These are phyloP conservation scores for Penicillium cosmopolitanum DNA, from an alignment of 495 filamentous ascomycete genomes.

Conservation along the genomic window DNA sequence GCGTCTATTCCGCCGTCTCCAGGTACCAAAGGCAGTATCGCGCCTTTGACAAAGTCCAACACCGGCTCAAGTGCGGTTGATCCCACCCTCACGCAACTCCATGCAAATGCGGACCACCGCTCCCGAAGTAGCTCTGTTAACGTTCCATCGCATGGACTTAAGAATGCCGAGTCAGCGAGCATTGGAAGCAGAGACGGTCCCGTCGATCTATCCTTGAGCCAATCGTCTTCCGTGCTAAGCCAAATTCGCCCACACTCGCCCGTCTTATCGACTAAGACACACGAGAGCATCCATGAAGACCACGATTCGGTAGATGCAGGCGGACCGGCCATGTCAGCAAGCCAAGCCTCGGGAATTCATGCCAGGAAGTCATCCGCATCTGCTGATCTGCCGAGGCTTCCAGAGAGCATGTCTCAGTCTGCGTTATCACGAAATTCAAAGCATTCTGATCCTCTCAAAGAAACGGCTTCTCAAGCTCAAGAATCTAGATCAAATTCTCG, in stretches of 20 bases:
- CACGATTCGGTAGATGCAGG: conserved; percentile 18
- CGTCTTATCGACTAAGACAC: conserved; percentile 33
- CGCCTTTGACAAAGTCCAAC: conserved; percentile 53
- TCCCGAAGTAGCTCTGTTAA: conserved; percentile 42
- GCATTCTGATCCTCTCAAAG: conserved; percentile 31
- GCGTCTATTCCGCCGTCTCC: conserved; percentile 50
- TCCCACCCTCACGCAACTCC: conserved; percentile 56
- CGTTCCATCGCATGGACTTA: conserved; percentile 29
- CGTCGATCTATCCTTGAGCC: conserved; percentile 31
- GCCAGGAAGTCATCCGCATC: conserved; percentile 25
- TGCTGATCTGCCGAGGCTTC: conserved; percentile 31
- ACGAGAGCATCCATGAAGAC: conserved; percentile 33
- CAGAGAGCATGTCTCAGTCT: conserved; percentile 29
- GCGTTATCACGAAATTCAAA: conserved; percentile 27
- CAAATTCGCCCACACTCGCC: conserved; percentile 41
- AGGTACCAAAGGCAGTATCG: conserved; percentile 36
- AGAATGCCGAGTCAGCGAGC: conserved; percentile 35
- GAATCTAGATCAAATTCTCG: conserved; percentile 40
- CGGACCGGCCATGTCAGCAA: conserved; percentile 23
- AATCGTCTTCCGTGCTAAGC: conserved; percentile 36
- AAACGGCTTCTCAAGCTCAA: conserved; percentile 18
- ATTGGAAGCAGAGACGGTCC: conserved; percentile 38
- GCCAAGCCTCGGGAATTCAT: conserved; percentile 26
- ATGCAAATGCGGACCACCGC: conserved; percentile 53
- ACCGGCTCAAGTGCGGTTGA: conserved; percentile 39